Evolutionary conservation across 495 filamentous ascomycete species (phyloP).

Genomic region (Penicillium odoratum): DNA sequence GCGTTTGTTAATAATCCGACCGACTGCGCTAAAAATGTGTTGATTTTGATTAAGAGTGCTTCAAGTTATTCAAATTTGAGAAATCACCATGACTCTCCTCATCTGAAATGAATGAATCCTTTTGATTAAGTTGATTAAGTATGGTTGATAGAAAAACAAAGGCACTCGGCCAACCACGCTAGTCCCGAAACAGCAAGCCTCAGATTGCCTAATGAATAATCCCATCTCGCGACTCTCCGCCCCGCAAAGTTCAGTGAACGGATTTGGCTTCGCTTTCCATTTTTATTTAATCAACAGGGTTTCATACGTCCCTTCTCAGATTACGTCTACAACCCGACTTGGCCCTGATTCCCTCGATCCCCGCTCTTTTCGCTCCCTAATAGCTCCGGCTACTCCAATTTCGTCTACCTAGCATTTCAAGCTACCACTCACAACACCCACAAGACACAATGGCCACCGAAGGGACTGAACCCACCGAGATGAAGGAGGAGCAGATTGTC

Average conservation of each 20-base stretch:
- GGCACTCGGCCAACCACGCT: conserved; percentile 24
- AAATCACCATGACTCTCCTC: not conserved
- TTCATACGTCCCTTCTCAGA: not conserved
- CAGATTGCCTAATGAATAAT: conserved; percentile 17
- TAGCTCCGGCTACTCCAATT: conserved; percentile 1
- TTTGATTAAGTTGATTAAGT: not conserved
- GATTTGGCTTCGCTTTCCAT: not conserved
- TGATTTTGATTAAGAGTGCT: not conserved
- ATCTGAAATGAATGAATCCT: not conserved
- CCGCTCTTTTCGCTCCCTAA: not conserved
- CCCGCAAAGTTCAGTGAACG: conserved; percentile 13
- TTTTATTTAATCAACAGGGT: not conserved
- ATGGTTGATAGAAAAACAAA: conserved; percentile 1
- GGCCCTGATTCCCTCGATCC: not conserved
- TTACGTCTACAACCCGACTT: not conserved
- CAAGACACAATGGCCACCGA: conserved; percentile 31
- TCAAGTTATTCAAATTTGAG: not conserved
- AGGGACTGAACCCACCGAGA: conserved; percentile 24
- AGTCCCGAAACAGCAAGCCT: conserved; percentile 32
- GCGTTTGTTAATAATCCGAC: too few relatives aligned
- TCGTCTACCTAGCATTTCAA: conserved; percentile 2
- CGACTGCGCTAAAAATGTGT: too few relatives aligned
- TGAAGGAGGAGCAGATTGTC: conserved; percentile 42
- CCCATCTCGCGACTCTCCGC: conserved; percentile 19
- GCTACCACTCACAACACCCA: not conserved